phyloP scores from a whole-genome alignment of 2,329 filamentous ascomycete genomes.

The Acephala macrosclerotiorum region DNA sequence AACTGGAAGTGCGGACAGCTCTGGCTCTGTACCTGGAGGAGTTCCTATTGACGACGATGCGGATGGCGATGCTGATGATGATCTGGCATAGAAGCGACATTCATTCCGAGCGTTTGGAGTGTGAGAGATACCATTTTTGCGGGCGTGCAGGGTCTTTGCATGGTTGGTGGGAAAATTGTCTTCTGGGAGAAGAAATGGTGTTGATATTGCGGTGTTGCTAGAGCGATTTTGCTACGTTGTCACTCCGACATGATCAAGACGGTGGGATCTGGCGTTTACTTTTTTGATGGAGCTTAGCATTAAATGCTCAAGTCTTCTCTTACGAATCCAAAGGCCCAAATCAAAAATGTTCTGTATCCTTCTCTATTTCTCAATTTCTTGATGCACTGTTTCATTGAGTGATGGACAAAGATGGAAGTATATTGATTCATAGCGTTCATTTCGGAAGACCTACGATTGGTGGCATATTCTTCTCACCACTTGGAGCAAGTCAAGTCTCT shows the following conservation, averaged over 20 bases:
- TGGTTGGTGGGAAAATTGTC: not conserved
- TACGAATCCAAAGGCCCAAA: not conserved
- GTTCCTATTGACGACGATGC: not conserved
- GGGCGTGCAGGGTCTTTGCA: conserved; percentile 6
- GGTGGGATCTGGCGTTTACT: not conserved
- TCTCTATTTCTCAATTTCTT: not conserved
- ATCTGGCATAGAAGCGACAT: not conserved
- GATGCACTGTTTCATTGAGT: not conserved
- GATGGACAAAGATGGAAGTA: not conserved
- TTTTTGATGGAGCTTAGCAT: not conserved
- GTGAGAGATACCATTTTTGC: not conserved
- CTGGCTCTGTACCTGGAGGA: not conserved
- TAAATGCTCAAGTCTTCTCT: not conserved
- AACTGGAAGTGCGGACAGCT: conserved; percentile 10
- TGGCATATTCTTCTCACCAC: not conserved
- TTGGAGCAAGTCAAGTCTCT: not conserved
- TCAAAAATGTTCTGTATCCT: not conserved
- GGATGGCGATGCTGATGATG: conserved; percentile 2
- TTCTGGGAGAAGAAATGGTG: conserved; percentile 2
- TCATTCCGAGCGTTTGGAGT: not conserved
- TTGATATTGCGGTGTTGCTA: conserved; percentile 1
- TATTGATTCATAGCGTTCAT: not conserved
- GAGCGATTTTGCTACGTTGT: not conserved
- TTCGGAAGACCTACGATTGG: not conserved
- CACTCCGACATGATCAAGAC: not conserved